Base-by-base conservation (phyloP, 2,329 filamentous ascomycete genomes). In the Ophidiomyces ophidiicola region DNA sequence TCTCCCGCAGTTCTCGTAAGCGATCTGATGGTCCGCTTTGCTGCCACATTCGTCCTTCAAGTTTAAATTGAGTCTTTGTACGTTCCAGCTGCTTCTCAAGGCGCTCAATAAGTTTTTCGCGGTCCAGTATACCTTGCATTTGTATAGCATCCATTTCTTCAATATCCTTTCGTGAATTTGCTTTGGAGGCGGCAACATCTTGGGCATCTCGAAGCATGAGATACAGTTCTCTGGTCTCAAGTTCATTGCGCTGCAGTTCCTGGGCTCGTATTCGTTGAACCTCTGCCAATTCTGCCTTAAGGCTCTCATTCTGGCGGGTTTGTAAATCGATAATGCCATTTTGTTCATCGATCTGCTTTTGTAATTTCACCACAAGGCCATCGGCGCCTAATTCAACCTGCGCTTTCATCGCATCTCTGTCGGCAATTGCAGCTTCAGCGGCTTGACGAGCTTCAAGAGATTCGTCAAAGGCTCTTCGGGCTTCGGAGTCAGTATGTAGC, bases 151-250 rank as follows among this genome's bases (percentile, higher is more conserved):
- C 81, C 15, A 72, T 74, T 28, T 76, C 71, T 34, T 60, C 70
- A 26, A 78, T 62, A 40, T 66, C 66, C 50, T 69, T 65, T 8
- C 40, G 39, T 11, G 54, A 58, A 50, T 73, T 76, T 55, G 75
- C 71, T 52, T 84, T 83, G 3, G 88, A 86, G 17, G 86, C 87
- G 32, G 88, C 88, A 48, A 94, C 85, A 54, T 98, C 88, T 61
- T 96, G 88, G 25, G 90, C 88, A 61, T 98, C 90, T 45, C 88
- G 78, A 47, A 98, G 79, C 90, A 98, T 98, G 41, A 98, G 80
- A 60, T 96, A 98, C 15, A 98, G 67, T 62, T 98, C 90, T 64
- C 90, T 74, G 1, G 88, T 96, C 63, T 98, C 90, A 20, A 98
- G 68, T 62, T 98, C 90, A 54, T 94, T 93, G 37, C 90, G 76